Percentiles rank a stretch among this genome's conserved stretches.
Conservation (phyloP, 345 rosid genomes). For the Camelina neglecta region DNA sequence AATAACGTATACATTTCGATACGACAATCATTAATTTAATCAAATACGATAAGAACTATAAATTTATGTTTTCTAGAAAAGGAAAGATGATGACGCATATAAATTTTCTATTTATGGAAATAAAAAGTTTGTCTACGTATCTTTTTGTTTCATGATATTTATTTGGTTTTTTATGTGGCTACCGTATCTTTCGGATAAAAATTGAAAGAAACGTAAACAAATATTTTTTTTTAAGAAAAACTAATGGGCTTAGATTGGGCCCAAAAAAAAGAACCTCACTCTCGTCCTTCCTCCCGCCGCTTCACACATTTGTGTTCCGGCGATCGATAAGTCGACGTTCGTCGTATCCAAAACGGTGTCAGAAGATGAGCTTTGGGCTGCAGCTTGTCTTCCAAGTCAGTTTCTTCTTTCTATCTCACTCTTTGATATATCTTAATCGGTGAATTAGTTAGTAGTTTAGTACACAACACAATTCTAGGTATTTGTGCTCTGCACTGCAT, state of each 20-base stretch:
- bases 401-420: neutral
- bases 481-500: slow-evolving; percentile 53
- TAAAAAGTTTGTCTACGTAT: neutral
- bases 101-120: too few species aligned
- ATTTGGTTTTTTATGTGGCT: neutral
- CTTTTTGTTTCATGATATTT: neutral
- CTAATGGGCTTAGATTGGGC: slow-evolving; percentile 18
- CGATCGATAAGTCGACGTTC: slow-evolving; percentile 61
- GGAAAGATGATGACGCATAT: too few species aligned
- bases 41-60: too few species aligned
- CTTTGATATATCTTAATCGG: neutral
- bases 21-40: too few species aligned
- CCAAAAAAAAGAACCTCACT: slow-evolving; percentile 1
- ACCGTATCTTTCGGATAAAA: neutral
- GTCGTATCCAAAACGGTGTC: slow-evolving; percentile 43
- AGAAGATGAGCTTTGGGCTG: slow-evolving; percentile 91
- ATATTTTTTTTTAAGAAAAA: too few species aligned
- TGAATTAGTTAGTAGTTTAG: neutral
- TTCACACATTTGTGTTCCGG: slow-evolving; percentile 47
- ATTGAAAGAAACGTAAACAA: neutral
- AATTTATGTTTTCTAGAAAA: too few species aligned
- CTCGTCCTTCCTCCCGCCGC: slow-evolving; percentile 21
- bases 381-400: slow-evolving; percentile 86
- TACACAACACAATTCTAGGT: neutral
- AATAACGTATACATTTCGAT: too few species aligned